These are phyloP conservation scores for Candida pseudoviswanathii DNA, from an alignment of 1,139 yeast species.

Conservation along the genomic window DNA sequence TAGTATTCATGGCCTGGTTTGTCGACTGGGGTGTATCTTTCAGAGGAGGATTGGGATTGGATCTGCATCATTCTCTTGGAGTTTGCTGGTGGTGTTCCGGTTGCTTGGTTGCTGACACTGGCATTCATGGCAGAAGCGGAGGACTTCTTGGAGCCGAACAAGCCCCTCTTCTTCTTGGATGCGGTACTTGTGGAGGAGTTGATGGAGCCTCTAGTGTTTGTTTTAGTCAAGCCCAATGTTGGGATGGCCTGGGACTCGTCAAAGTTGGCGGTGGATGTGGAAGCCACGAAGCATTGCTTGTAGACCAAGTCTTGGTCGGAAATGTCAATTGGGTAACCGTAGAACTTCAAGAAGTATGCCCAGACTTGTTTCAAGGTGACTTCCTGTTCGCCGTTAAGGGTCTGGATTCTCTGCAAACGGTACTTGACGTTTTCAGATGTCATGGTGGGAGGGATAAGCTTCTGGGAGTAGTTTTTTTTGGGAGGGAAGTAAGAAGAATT, in stretches of 20 bases:
- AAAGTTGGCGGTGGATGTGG: slow-evolving; percentile 25
- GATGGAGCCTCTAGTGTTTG: slow-evolving; percentile 31
- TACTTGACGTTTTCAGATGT: slow-evolving; percentile 16
- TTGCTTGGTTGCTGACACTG: slow-evolving; percentile 15
- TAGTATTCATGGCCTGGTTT: slow-evolving; percentile 26
- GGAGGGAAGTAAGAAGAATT: not conserved
- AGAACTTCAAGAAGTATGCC: slow-evolving; percentile 41
- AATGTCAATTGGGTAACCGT: slow-evolving; percentile 40
- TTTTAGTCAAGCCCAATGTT: slow-evolving; percentile 26
- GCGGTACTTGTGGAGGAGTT: slow-evolving; percentile 24
- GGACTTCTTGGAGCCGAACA: slow-evolving; percentile 21
- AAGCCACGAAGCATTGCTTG: slow-evolving; percentile 38
- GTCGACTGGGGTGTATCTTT: slow-evolving; percentile 29
- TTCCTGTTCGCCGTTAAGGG: slow-evolving; percentile 45
- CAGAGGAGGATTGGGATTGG: slow-evolving; percentile 32
- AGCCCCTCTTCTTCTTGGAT: slow-evolving; percentile 26
- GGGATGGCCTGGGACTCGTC: slow-evolving; percentile 22
- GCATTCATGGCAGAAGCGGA: slow-evolving; percentile 15
- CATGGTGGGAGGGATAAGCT: slow-evolving; percentile 7
- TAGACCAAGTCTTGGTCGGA: slow-evolving; percentile 33
- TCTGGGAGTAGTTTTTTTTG: not conserved
- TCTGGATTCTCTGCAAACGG: slow-evolving; percentile 46
- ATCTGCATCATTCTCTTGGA: slow-evolving; percentile 33
- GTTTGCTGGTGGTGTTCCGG: slow-evolving; percentile 19
- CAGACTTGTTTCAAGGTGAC: slow-evolving; percentile 42